Evolutionary conservation across 2,329 filamentous ascomycete genomes (phyloP).

Genomic region (Hymenoscyphus linearis): DNA sequence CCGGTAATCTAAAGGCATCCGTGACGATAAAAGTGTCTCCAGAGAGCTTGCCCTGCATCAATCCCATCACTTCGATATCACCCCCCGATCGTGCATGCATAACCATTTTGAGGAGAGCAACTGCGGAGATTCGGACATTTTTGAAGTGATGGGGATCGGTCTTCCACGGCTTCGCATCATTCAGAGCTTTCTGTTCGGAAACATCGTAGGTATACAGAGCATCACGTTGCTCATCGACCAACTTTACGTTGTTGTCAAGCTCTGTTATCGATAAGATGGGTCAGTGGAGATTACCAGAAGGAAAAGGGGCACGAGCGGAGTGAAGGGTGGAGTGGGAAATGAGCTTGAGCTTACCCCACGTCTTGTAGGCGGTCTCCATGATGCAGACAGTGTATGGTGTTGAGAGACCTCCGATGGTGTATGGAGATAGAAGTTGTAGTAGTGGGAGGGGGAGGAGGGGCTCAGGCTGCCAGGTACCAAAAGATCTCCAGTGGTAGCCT

Average conservation of each 20-base stretch:
- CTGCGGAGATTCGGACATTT: conserved; percentile 84
- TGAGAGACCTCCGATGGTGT: background rate
- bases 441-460: too few relatives aligned
- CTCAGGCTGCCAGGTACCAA: background rate
- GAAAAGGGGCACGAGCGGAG: conserved; percentile 14
- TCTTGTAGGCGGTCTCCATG: conserved; percentile 53
- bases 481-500: background rate
- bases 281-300: conserved; percentile 4
- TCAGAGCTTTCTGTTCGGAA: conserved; percentile 61
- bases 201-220: conserved; percentile 82
- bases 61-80: conserved; percentile 88
- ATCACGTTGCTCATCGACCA: conserved; percentile 82
- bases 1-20: conserved; percentile 87
- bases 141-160: conserved; percentile 84
- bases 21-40: conserved; percentile 85
- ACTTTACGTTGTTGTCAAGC: conserved; percentile 77
- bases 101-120: conserved; percentile 96
- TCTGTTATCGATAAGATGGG: conserved; percentile 49
- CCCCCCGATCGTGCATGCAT: conserved; percentile 98
- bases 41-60: conserved; percentile 94
- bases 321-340: background rate
- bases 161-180: conserved; percentile 66
- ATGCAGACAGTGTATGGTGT: background rate
- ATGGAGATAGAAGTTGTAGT: background rate
- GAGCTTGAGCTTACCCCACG: conserved; percentile 48